Percentiles rank a stretch among this genome's conserved stretches.
phyloP scores from a whole-genome alignment of 441 rosid species.

The Populus tomentosa region DNA sequence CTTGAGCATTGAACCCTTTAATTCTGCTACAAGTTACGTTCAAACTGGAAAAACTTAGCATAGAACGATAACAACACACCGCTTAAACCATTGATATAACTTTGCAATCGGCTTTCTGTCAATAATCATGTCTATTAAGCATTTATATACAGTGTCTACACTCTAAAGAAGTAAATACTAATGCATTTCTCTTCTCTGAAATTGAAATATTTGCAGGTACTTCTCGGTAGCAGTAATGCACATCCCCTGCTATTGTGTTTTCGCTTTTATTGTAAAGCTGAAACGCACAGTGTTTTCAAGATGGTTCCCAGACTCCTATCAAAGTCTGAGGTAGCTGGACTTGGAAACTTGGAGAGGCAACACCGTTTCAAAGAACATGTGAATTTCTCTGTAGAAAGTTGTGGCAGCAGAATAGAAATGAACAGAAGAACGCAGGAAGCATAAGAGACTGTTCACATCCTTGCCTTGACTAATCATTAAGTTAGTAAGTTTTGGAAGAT shows the following conservation, averaged over 20 bases:
- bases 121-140: background rate
- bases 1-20: background rate
- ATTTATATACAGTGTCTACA: background rate
- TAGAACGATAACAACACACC: background rate
- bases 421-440: background rate
- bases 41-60: background rate
- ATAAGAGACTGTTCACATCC: background rate
- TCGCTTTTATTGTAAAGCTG: conserved; percentile 62
- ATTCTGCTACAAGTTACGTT: background rate
- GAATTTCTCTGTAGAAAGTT: background rate
- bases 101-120: background rate
- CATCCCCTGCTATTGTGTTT: conserved; percentile 76
- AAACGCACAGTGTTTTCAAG: conserved; percentile 56
- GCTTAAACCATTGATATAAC: background rate
- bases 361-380: background rate
- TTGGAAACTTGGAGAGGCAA: background rate
- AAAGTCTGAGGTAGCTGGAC: conserved; percentile 38
- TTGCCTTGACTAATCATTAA: conserved; percentile 5
- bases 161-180: background rate
- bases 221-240: conserved; percentile 83
- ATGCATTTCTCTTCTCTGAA: conserved; percentile 1
- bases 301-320: conserved; percentile 80
- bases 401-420: conserved; percentile 15
- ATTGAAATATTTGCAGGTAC: conserved; percentile 52
- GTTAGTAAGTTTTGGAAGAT: conserved; percentile 32